Conservation (phyloP, 805 yeast species). For the Wickerhamiella dianesei region DNA sequence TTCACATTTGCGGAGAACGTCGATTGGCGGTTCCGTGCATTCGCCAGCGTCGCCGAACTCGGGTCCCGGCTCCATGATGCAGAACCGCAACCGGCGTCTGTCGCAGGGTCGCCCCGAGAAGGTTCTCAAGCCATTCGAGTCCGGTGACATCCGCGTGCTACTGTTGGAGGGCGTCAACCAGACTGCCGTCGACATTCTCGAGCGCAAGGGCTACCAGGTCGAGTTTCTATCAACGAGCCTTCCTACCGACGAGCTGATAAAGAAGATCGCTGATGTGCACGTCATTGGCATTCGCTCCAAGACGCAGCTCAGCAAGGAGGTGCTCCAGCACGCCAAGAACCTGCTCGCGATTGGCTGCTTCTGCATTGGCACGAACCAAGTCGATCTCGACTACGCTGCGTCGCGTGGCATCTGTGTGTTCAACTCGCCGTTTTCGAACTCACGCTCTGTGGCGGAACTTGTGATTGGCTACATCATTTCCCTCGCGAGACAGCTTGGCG, state of each 20-base stretch:
- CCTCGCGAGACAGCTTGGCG: constrained; percentile 92
- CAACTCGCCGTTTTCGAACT: constrained; percentile 97
- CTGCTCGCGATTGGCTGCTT: constrained; percentile 89
- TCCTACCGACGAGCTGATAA: constrained; percentile 86
- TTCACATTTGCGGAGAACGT: neutral
- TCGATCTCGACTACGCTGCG: constrained; percentile 84
- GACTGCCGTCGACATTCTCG: constrained; percentile 79
- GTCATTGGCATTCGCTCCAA: constrained; percentile 98
- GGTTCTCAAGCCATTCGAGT: constrained; percentile 82
- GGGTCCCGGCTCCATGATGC: constrained; percentile 5
- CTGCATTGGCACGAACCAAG: constrained; percentile 99
- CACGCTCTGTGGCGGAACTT: constrained; percentile 95
- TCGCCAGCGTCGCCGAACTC: constrained; percentile 20
- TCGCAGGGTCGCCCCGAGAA: constrained; percentile 29
- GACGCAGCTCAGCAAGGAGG: constrained; percentile 70
- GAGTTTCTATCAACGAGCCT: constrained; percentile 83
- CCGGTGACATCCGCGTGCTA: constrained; percentile 87
- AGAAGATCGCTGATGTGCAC: constrained; percentile 84
- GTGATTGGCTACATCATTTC: constrained; percentile 91
- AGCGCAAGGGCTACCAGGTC: constrained; percentile 89
- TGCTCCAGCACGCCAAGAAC: constrained; percentile 76
- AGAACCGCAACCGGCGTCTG: constrained; percentile 17
- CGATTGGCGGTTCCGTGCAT: neutral
- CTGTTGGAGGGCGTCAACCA: constrained; percentile 84
- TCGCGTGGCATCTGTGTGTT: constrained; percentile 88